Conservation (phyloP, 176 grass and related monocot genomes). For the Musa itinerans region DNA sequence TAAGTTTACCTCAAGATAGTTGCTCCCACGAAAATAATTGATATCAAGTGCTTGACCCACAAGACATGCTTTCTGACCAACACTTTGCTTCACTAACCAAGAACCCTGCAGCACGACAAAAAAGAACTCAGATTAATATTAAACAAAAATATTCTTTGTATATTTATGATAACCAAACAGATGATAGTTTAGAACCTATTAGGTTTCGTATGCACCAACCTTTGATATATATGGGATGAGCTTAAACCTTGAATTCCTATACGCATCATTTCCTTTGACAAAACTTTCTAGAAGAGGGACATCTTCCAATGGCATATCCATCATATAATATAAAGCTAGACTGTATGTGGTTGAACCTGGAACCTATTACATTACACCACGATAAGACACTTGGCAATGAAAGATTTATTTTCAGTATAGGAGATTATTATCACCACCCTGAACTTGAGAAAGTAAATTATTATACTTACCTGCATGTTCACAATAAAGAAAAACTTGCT, state of each 20-base stretch:
- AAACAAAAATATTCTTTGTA: neutral
- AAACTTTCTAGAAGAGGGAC: slow-evolving; percentile 83
- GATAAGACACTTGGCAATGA: neutral
- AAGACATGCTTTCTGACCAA: slow-evolving; percentile 95
- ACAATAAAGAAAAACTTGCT: slow-evolving; percentile 93
- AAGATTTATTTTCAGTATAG: neutral
- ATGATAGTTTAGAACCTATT: neutral
- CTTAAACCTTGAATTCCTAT: slow-evolving; percentile 98
- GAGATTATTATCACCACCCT: neutral
- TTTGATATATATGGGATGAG: slow-evolving; percentile 96
- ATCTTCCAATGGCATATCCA: slow-evolving; percentile 79
- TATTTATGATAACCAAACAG: neutral
- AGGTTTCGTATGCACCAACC: slow-evolving; percentile 22
- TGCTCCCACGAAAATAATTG: slow-evolving; percentile 90
- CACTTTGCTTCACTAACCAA: slow-evolving; percentile 99
- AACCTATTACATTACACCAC: slow-evolving; percentile 31
- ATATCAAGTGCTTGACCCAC: slow-evolving; percentile 89
- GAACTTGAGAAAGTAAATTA: neutral
- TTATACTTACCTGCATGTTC: slow-evolving; percentile 71
- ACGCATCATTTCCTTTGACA: slow-evolving; percentile 87
- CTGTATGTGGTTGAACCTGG: slow-evolving; percentile 88
- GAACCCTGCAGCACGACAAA: slow-evolving; percentile 53
- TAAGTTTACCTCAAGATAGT: slow-evolving; percentile 78
- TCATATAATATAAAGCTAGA: slow-evolving; percentile 96
- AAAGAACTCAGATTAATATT: neutral